Conservation (phyloP, 1,284 basidiomycete species). For the Ceratobasidium sp. region DNA sequence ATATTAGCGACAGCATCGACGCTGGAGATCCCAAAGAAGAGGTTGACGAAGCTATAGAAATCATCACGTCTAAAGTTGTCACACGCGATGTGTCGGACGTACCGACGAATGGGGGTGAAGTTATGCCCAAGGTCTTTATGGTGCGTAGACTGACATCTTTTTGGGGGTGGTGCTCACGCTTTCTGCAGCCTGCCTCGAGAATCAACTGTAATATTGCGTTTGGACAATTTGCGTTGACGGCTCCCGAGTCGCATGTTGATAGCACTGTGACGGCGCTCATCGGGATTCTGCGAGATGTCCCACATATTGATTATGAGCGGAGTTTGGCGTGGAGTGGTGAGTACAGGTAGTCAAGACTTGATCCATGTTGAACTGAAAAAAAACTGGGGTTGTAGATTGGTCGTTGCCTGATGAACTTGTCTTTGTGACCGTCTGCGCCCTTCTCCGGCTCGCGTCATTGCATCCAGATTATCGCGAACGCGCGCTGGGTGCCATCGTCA, state of each 20-base stretch:
- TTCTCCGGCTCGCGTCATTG: slow-evolving; percentile 68
- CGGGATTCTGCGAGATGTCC: slow-evolving; percentile 72
- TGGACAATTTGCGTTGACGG: slow-evolving; percentile 71
- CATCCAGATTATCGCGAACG: slow-evolving; percentile 59
- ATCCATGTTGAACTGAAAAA: not conserved
- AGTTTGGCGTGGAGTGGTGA: slow-evolving; percentile 78
- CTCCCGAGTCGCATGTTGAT: slow-evolving; percentile 62
- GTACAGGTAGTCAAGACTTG: not conserved
- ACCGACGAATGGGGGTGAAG: slow-evolving; percentile 45
- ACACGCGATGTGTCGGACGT: slow-evolving; percentile 49
- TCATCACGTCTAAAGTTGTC: slow-evolving; percentile 68
- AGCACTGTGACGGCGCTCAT: slow-evolving; percentile 63
- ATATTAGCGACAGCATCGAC: slow-evolving; percentile 50
- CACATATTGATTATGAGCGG: slow-evolving; percentile 75
- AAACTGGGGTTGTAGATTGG: slow-evolving; percentile 62
- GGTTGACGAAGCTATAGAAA: slow-evolving; percentile 59
- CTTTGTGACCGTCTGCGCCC: slow-evolving; percentile 74
- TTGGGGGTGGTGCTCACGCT: not conserved
- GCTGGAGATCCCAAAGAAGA: slow-evolving; percentile 30
- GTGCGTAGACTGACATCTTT: no score
- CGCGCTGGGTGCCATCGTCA: slow-evolving; percentile 64
- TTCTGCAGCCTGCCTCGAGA: slow-evolving; percentile 61
- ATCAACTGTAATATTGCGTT: slow-evolving; percentile 80
- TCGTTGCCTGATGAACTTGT: slow-evolving; percentile 82
- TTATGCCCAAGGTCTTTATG: slow-evolving; percentile 60